These are phyloP conservation scores for Wallacemonas sp. DNA, from an alignment of 208 protist species.

Conservation along the genomic window DNA sequence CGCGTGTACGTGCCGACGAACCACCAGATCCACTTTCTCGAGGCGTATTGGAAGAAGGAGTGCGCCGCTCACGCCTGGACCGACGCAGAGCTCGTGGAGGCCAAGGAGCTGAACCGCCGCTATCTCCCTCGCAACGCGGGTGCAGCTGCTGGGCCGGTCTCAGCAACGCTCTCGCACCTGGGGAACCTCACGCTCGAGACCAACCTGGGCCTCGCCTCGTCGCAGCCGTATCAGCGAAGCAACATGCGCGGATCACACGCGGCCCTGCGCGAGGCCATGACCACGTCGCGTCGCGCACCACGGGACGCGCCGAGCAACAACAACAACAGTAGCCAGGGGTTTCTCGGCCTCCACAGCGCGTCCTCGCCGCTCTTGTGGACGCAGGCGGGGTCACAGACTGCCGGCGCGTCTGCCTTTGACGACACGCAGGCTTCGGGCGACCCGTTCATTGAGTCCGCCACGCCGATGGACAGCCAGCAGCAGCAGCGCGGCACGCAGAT, in stretches of 20 bases:
- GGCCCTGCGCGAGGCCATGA: neutral
- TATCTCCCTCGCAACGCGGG: conserved; percentile 30
- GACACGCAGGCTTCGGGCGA: conserved; percentile 14
- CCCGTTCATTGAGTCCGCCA: neutral
- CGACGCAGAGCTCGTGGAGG: conserved; percentile 43
- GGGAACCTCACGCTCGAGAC: conserved; percentile 5
- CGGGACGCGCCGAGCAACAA: neutral
- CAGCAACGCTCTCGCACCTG: conserved; percentile 17
- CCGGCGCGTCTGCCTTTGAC: neutral
- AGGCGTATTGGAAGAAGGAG: conserved; percentile 33
- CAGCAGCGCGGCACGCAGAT: conserved; percentile 14
- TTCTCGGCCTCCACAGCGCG: conserved; percentile 1
- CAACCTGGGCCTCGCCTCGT: conserved; percentile 7
- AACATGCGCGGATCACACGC: conserved; percentile 10
- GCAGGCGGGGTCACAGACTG: too few species aligned
- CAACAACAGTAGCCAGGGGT: neutral
- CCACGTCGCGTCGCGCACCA: neutral
- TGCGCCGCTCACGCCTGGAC: conserved; percentile 54
- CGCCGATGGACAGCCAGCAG: neutral
- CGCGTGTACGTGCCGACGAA: conserved; percentile 49
- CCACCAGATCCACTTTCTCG: conserved; percentile 42
- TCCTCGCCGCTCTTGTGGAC: conserved; percentile 12
- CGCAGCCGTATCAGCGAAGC: conserved; percentile 3
- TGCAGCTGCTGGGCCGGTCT: conserved; percentile 36
- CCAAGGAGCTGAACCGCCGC: conserved; percentile 36